Evolutionary conservation across 495 filamentous ascomycete species (phyloP).

Genomic region (Hypoxylon trugodes): DNA sequence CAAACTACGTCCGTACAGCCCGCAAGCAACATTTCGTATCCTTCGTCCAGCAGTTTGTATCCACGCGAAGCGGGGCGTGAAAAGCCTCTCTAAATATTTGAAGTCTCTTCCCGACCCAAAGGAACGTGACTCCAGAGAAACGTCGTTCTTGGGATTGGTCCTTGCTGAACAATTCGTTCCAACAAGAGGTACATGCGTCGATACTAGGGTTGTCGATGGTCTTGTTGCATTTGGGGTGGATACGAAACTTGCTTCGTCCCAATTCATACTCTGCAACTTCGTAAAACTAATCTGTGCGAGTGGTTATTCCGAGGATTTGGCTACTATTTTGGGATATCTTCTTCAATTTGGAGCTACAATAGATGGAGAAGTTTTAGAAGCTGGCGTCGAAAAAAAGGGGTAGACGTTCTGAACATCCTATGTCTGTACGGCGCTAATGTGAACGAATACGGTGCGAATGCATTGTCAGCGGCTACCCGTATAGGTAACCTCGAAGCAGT

Average conservation of each 20-base stretch:
- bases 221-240: conserved; percentile 29
- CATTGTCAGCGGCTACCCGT: conserved; percentile 19
- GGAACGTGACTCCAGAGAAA: not conserved
- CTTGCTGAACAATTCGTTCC: conserved; percentile 31
- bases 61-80: conserved; percentile 17
- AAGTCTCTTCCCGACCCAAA: conserved; percentile 3
- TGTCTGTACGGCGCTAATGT: conserved; percentile 3
- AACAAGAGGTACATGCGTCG: not conserved
- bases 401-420: not conserved
- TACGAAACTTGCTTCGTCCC: conserved; percentile 3
- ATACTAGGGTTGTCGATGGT: conserved; percentile 10
- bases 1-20: conserved; percentile 6
- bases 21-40: not conserved
- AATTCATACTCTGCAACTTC: conserved; percentile 1
- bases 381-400: not conserved
- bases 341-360: conserved; percentile 6
- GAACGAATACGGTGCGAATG: not conserved
- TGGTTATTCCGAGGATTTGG: not conserved
- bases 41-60: conserved; percentile 25
- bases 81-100: conserved; percentile 14
- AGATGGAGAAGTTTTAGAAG: not conserved
- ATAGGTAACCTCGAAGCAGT: conserved; percentile 28
- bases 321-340: not conserved
- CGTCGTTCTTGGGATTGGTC: conserved; percentile 26
- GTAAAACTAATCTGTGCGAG: not conserved